Conservation (phyloP, 805 yeast genomes). For the Cyberlindnera galapagoensis region DNA sequence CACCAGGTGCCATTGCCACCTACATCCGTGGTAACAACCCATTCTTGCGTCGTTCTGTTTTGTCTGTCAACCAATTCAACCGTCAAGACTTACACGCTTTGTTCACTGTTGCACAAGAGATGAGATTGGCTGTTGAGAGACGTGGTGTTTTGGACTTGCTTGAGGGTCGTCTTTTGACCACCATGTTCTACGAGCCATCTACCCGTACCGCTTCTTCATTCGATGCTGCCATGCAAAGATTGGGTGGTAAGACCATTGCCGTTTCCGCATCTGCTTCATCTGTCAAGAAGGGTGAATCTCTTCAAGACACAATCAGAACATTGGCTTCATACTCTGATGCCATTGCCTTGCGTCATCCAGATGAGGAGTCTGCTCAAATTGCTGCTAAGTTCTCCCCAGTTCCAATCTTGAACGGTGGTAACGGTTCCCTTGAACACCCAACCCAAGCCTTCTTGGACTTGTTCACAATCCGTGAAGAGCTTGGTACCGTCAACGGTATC, state of each 20-base stretch:
- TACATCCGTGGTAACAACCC: conserved; percentile 81
- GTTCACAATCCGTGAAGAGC: conserved; percentile 97
- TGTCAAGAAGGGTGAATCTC: conserved; percentile 95
- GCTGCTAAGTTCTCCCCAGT: conserved; percentile 97
- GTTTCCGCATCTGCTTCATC: conserved; percentile 85
- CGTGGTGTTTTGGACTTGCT: conserved; percentile 88
- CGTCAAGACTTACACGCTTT: conserved; percentile 88
- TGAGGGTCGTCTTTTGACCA: conserved; percentile 85
- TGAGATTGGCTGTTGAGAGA: conserved; percentile 95
- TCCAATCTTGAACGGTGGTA: conserved; percentile 97
- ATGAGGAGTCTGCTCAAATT: conserved; percentile 82
- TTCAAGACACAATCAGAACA: conserved; percentile 94
- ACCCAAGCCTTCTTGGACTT: conserved; percentile 96
- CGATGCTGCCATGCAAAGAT: conserved; percentile 99
- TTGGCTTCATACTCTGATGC: conserved; percentile 96
- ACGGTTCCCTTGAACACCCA: conserved; percentile 97
- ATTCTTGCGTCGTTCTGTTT: conserved; percentile 79
- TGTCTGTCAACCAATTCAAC: conserved; percentile 81
- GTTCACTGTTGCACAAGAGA: conserved; percentile 96
- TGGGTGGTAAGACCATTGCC: conserved; percentile 95
- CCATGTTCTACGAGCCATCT: conserved; percentile 97
- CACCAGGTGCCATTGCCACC: conserved; percentile 73
- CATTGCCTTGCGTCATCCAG: conserved; percentile 93
- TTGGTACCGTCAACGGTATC: conserved; percentile 97
- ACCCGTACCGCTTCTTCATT: conserved; percentile 96